Base-by-base conservation (phyloP, 768 basidiomycete genomes). In the Agaricus sinodeliciosus region DNA sequence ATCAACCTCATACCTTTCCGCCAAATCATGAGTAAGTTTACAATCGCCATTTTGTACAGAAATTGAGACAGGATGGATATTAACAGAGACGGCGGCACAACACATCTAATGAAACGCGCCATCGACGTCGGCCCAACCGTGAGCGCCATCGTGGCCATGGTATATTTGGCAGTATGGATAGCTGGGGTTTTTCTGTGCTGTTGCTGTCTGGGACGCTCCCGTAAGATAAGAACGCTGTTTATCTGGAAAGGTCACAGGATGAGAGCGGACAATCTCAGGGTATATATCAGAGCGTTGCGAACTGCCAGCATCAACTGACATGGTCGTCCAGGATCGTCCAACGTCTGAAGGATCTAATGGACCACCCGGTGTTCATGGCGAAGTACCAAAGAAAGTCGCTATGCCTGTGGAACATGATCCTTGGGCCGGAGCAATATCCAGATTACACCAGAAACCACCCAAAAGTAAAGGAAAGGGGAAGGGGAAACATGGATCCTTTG, bases 211-310 rank as follows among this genome's bases (percentile, higher is more conserved):
- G 31, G 52, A 2, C 39, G 46, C 3, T 18, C 39, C 9, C 12
- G 39, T 25, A 26, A 28, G 5, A 6, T 11, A 9, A 11, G 11
- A 12, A 31, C 45, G 16, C n/a, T 37, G 9, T 25, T 54, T 3
- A 26, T 45, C 19, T 54, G 52, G 52, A 47, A 27, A 34, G 46
- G 52, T 18, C 31, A 35, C 18, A 54, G 31, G 52, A 48, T 31
- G 52, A 15, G 47, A 54, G 34, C 31, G 34, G 28, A 39, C 39
- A 12, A 46, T 37, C 34, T 36, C 36, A 39, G 22, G 34, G 47
- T 48, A 22, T 6, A 19, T 39, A 37, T 19, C 35, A 4, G 9
- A 22, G 18, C 2, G 13, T 19, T 39, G 19, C n/a, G 16, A 26
- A 3, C 47, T 3, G 31, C 31, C 13, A 15, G 12, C 47, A 19